phyloP scores from a whole-genome alignment of 1,284 basidiomycete genomes.

The Psilocybe mexicana region DNA sequence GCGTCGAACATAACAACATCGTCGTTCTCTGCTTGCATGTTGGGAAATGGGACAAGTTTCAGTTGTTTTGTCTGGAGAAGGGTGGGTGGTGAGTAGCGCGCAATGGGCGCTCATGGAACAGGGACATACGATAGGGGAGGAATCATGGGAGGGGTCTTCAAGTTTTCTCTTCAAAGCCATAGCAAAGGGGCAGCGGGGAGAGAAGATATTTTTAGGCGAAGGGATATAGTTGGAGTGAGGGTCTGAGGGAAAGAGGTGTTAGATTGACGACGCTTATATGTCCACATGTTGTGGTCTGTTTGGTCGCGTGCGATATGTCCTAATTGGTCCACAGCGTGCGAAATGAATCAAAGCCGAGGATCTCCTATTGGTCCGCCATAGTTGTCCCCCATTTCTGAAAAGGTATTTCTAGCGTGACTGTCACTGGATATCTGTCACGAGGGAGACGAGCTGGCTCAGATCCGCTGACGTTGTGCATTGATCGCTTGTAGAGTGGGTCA shows the following conservation, averaged over 20 bases:
- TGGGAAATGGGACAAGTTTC: constrained; percentile 72
- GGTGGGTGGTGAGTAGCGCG: constrained; percentile 20
- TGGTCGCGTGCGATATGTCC: constrained; percentile 24
- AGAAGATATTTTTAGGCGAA: constrained; percentile 22
- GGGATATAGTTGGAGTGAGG: constrained; percentile 22
- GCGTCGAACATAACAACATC: constrained; percentile 73
- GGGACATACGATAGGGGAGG: constrained; percentile 36
- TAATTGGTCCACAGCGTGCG: constrained; percentile 15
- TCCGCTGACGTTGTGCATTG: not conserved
- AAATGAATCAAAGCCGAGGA: constrained; percentile 19
- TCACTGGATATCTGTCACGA: constrained; percentile 4
- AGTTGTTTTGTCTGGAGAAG: constrained; percentile 61
- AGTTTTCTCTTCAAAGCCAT: constrained; percentile 79
- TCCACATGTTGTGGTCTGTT: constrained; percentile 30
- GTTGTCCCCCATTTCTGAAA: constrained; percentile 32
- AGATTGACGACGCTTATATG: constrained; percentile 34
- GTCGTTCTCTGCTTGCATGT: constrained; percentile 50
- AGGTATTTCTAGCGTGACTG: constrained; percentile 9
- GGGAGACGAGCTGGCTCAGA: constrained; percentile 11
- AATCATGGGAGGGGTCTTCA: constrained; percentile 56
- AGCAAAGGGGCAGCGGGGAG: constrained; percentile 31
- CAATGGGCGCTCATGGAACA: constrained; percentile 14
- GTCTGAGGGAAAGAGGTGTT: constrained; percentile 25
- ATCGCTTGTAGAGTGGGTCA: not conserved
- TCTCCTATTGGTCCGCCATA: constrained; percentile 32